phyloP scores from a whole-genome alignment of 2,329 filamentous ascomycete species.

The Aquanectria penicillioides region DNA sequence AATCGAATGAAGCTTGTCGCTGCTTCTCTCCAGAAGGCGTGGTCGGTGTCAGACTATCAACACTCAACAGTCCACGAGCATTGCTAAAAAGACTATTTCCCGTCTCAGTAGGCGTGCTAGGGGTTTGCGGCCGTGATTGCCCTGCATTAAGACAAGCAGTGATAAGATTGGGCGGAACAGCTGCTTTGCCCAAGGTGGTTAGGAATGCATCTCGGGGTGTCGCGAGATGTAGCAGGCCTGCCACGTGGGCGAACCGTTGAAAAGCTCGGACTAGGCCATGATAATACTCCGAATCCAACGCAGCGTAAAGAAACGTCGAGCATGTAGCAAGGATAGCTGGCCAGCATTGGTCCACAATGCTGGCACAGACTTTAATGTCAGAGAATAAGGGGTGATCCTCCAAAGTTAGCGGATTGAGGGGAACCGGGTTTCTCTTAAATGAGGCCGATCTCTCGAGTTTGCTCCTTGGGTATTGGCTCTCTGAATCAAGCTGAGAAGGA shows the following conservation, averaged over 20 bases:
- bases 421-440: slow-evolving; percentile 79
- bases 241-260: slow-evolving; percentile 94
- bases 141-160: slow-evolving; percentile 67
- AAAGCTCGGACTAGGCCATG: slow-evolving; percentile 91
- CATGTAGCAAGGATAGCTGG: slow-evolving; percentile 93
- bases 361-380: slow-evolving; percentile 80
- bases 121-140: slow-evolving; percentile 52
- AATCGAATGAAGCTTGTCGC: slow-evolving; percentile 68
- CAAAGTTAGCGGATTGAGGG: slow-evolving; percentile 83
- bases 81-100: slow-evolving; percentile 73
- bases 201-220: slow-evolving; percentile 95
- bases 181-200: slow-evolving; percentile 91
- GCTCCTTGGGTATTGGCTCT: slow-evolving; percentile 44
- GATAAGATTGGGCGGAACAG: slow-evolving; percentile 83
- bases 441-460: slow-evolving; percentile 70
- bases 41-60: slow-evolving; percentile 73
- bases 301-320: slow-evolving; percentile 93
- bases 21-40: slow-evolving; percentile 67
- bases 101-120: slow-evolving; percentile 59
- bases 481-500: slow-evolving; percentile 48
- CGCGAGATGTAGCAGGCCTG: slow-evolving; percentile 82
- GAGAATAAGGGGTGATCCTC: slow-evolving; percentile 76
- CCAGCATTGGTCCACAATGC: slow-evolving; percentile 92
- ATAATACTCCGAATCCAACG: slow-evolving; percentile 93
- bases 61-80: slow-evolving; percentile 76